Base-by-base conservation (phyloP, 1,284 basidiomycete genomes). In the Melampsora americana region DNA sequence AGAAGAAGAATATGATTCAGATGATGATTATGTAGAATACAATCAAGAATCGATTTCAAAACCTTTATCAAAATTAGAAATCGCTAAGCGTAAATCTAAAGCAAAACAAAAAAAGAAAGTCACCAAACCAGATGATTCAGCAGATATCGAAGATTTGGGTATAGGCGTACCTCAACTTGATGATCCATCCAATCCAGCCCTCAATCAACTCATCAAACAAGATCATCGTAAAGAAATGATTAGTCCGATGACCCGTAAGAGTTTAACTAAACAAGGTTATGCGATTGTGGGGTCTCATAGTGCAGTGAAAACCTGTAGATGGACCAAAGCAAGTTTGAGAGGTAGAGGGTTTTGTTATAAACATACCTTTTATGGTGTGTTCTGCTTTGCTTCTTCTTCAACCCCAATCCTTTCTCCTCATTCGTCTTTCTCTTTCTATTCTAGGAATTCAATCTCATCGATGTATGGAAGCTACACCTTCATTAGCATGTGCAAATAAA, bases 381-480 rank as follows among this genome's bases (percentile, higher is more conserved):
- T 5, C 48, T 26, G 14, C 14, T 1, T 7, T 28, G 20, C 30
- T 30, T 7, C 18, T 66, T 44, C 44, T 9, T 7, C 66, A 44
- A 39, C 44, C 44, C 42, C n/a, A 46, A 18, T 5, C 32, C 26
- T 67, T 39, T 44, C 44, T 18, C 23, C 12, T 50, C 16, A 72
- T 5, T 50, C 30, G 3, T 44, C 35, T 16, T 11, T 28, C 66
- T 46, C 30, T 64, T 60, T 5, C 26, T 16, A 9, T 28, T 28
- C 60, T 16, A 75, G 73, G 77, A 23, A 78, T 78, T 50, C 65
- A 67, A 64, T 71, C 68, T 56, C 77, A 78, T 65, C 77, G 64
- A 42, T 78, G 77, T 53, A 78, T 78, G 77, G 77, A 78, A 65
- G 74, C 77, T n/a, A 78, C 77, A 23, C 77, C 77, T 12, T 71